Conservation (phyloP, 139 green algal genomes). For the Tetraselmis striata region DNA sequence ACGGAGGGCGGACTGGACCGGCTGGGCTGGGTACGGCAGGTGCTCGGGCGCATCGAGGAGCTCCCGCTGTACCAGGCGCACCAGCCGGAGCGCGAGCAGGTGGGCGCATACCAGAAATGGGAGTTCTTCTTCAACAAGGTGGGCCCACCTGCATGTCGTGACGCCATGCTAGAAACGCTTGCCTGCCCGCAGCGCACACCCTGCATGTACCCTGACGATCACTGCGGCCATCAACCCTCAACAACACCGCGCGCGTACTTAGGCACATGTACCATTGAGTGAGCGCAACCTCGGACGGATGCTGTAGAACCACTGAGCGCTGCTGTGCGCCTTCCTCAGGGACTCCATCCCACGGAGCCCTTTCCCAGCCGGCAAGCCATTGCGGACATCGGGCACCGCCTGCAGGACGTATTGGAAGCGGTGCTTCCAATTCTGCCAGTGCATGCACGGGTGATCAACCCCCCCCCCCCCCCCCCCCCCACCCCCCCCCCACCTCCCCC, state of each 20-base stretch:
- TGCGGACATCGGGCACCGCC: neutral
- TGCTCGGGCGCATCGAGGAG: neutral
- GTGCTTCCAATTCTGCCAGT: neutral
- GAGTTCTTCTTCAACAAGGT: neutral
- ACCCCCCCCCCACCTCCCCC: no score
- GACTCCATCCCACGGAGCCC: neutral
- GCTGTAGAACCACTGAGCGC: no score
- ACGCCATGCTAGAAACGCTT: no score
- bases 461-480: no score
- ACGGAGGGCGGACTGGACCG: neutral
- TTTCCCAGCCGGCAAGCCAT: neutral
- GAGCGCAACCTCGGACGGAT: no score
- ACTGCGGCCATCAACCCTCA: no score
- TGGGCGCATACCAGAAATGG: neutral
- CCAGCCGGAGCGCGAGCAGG: neutral
- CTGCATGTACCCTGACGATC: no score
- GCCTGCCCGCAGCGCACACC: no score
- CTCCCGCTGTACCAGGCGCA: neutral
- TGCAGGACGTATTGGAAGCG: neutral
- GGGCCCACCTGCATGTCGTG: no score
- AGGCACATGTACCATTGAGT: no score
- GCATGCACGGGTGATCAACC: neutral
- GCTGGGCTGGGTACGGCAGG: neutral
- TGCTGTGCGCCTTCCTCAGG: no score
- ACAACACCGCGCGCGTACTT: no score